These are phyloP conservation scores for Daldinia loculata DNA, from an alignment of 495 filamentous ascomycete species.

Conservation along the genomic window DNA sequence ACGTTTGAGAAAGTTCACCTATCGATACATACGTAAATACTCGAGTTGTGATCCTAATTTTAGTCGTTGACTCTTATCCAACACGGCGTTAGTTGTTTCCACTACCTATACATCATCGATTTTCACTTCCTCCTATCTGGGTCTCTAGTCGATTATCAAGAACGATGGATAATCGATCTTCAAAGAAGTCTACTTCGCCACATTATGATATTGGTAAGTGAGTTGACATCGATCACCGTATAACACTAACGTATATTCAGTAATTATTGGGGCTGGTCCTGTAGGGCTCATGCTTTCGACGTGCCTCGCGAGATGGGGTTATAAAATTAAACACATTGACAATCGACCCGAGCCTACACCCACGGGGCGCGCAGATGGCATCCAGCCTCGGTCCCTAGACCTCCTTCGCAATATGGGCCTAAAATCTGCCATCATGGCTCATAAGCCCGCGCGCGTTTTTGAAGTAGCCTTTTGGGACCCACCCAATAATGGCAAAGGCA, in stretches of 20 bases:
- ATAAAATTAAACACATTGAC: slow-evolving; percentile 74
- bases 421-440: slow-evolving; percentile 78
- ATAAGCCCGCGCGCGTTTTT: slow-evolving; percentile 73
- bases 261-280: slow-evolving; percentile 90
- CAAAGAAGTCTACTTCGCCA: slow-evolving; percentile 10
- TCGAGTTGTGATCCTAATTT: not conserved
- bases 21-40: not conserved
- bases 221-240: not conserved
- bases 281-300: slow-evolving; percentile 87
- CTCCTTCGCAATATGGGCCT: slow-evolving; percentile 77
- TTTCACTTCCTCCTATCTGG: not conserved
- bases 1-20: not conserved
- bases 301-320: slow-evolving; percentile 76
- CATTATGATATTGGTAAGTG: slow-evolving; percentile 47
- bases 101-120: not conserved
- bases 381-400: slow-evolving; percentile 82
- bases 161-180: slow-evolving; percentile 31
- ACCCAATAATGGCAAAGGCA: slow-evolving; percentile 61
- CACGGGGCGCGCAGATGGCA: slow-evolving; percentile 79
- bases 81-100: not conserved
- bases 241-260: slow-evolving; percentile 47
- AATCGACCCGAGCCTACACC: slow-evolving; percentile 72
- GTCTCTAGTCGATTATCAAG: not conserved
- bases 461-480: slow-evolving; percentile 86
- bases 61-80: not conserved